Evolutionary conservation across 345 rosid genomes (phyloP), one percentile per base, ranked within the genome.

Genomic region (Lumnitzera littorea): DNA sequence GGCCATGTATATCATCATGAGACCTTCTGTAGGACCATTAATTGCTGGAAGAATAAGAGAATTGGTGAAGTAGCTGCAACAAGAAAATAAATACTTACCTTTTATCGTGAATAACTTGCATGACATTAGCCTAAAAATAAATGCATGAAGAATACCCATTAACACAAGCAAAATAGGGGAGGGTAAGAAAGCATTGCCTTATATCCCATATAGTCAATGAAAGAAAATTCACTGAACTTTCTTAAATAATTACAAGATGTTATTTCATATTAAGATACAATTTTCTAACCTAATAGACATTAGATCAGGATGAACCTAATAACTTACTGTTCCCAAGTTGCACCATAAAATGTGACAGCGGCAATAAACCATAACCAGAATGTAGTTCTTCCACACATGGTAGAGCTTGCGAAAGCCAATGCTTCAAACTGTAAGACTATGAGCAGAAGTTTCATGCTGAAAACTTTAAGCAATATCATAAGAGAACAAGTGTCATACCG

Each of bases 21-120:
- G 88, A 52, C 99, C 99, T 75, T 91, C 99, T 2, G 96, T 95
- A 47, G 99, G 96, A 66, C 99, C 99, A 74, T 95, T 95, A 55
- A 95, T 65, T 63, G 78, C 95, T 1, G 99, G 99, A 70, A 91
- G 96, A 62, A 79, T 84, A 68, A 95, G 99, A 3, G 91, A 83
- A 64, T 91, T 83, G 81, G 95, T 88, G 51, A 95, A 95, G 55
- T 72, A 95, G 83, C 99, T 94, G 85, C 64, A 79, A 12, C 50
- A 56, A 36, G 1, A 36, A 36, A 5, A 36, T 4, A 36, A 36
- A 36, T 4, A 9, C 9, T 36, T 36, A 36, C 43, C 9, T 36
- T 4, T 36, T 36, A 36, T 36, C 43, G 7, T 36, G 43, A 4
- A 36, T 36, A 36, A 36, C 1, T 36, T 36, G 43, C 43, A 36